phyloP scores from a whole-genome alignment of 208 protist genomes.

The Naegleria lovaniensis region DNA sequence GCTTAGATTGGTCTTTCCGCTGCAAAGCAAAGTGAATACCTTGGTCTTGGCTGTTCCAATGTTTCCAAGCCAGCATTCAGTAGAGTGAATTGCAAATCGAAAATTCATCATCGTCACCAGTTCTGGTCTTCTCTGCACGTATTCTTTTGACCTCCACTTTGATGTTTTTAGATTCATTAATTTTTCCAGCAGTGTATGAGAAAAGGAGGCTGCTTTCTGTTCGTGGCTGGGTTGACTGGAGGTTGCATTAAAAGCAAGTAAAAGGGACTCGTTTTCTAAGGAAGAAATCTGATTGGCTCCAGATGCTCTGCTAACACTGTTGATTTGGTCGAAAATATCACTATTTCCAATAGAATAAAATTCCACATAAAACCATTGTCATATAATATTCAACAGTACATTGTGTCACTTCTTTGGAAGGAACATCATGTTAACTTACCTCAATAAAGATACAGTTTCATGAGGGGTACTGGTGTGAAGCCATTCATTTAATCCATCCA shows the following conservation, averaged over 20 bases:
- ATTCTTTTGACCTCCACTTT: neutral
- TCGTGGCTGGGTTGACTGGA: neutral
- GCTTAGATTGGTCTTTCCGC: neutral
- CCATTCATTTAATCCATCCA: neutral
- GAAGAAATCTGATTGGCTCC: neutral
- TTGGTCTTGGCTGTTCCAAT: neutral
- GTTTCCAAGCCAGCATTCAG: neutral
- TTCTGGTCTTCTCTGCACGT: neutral
- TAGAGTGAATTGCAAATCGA: neutral
- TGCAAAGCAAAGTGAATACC: neutral
- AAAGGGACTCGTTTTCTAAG: neutral
- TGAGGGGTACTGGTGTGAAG: neutral
- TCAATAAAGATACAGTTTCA: neutral
- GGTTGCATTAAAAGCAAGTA: neutral
- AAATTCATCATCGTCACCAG: neutral
- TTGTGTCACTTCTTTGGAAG: too few species aligned
- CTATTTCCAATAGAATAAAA: too few species aligned
- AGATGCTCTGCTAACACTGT: neutral
- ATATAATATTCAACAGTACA: too few species aligned
- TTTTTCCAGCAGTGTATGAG: neutral
- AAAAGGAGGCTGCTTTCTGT: neutral
- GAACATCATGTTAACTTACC: too few species aligned
- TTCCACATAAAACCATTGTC: too few species aligned
- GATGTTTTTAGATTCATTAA: neutral
- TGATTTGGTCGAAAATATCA: neutral